Evolutionary conservation across 1,284 basidiomycete species (phyloP).

Genomic region (Kwoniella shivajii): DNA sequence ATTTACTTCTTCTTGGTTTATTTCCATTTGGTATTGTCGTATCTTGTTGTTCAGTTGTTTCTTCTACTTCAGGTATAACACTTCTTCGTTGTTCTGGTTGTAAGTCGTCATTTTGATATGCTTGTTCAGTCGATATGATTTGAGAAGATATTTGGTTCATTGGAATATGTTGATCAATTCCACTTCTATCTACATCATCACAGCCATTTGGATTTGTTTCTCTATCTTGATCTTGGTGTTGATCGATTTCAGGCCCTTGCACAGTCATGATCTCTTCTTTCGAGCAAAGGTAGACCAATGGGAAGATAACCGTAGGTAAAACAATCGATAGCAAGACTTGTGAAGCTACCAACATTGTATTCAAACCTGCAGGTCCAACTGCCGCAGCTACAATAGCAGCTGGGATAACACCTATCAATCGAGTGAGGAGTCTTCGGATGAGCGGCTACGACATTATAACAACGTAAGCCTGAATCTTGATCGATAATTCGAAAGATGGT

Average conservation of each 20-base stretch:
- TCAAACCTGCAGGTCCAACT: conserved; percentile 74
- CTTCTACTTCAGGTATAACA: too few relatives aligned
- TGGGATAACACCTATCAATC: conserved; percentile 83
- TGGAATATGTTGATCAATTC: too few relatives aligned
- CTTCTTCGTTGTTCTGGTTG: too few relatives aligned
- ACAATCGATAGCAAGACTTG: conserved; percentile 87
- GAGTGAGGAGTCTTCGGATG: conserved; percentile 77
- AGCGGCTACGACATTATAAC: conserved; percentile 62
- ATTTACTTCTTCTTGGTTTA: conserved; percentile 21
- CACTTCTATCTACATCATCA: too few relatives aligned
- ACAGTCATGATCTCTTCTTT: conserved; percentile 71
- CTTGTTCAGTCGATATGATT: neutral
- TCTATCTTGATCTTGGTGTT: neutral
- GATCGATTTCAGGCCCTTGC: conserved; percentile 40
- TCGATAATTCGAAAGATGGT: neutral
- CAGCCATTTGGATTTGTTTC: too few relatives aligned
- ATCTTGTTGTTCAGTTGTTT: too few relatives aligned
- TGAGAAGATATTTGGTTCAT: neutral
- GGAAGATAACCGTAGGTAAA: conserved; percentile 82
- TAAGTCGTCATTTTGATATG: too few relatives aligned
- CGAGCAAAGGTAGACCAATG: conserved; percentile 74
- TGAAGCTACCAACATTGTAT: conserved; percentile 78
- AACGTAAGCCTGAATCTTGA: neutral
- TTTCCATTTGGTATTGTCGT: too few relatives aligned
- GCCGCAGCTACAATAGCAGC: conserved; percentile 76